Conservation (phyloP, 2,329 filamentous ascomycete genomes). For the Drechslerella stenobrocha region DNA sequence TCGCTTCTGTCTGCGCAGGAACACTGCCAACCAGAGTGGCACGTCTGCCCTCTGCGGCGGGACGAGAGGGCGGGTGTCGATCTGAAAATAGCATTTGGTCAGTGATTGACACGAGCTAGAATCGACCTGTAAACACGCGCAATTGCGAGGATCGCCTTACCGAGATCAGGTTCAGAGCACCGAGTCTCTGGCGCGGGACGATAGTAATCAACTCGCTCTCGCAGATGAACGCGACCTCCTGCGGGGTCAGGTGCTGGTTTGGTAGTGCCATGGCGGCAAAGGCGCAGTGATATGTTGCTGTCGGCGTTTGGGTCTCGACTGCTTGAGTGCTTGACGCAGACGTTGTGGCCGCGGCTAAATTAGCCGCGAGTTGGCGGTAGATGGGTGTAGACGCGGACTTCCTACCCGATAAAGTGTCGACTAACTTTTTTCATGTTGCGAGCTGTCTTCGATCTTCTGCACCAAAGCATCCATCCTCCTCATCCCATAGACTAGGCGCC, state of each 20-base stretch:
- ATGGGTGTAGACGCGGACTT: too few species aligned
- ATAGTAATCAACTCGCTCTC: conserved; percentile 97
- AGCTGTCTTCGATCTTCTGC: too few species aligned
- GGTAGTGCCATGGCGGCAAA: conserved; percentile 23
- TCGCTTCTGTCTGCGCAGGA: conserved; percentile 90
- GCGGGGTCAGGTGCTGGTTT: conserved; percentile 61
- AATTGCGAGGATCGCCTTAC: conserved; percentile 64
- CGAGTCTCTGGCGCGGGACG: conserved; percentile 85
- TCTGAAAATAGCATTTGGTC: conserved; percentile 61
- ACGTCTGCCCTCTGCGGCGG: conserved; percentile 79
- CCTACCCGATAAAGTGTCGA: too few species aligned
- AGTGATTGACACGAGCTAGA: not conserved
- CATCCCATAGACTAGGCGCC: too few species aligned
- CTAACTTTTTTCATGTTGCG: too few species aligned
- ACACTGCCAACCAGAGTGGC: conserved; percentile 90
- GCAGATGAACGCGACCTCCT: conserved; percentile 87
- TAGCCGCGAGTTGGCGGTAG: too few species aligned
- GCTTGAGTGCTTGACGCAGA: too few species aligned
- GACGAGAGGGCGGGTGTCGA: conserved; percentile 72
- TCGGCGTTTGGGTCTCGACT: too few species aligned
- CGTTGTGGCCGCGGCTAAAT: too few species aligned
- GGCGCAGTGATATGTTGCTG: not conserved
- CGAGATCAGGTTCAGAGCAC: conserved; percentile 78
- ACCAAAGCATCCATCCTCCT: too few species aligned
- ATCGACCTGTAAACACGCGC: conserved; percentile 50